Percentiles rank a stretch among this genome's conserved stretches.
Conservation (phyloP, 1,284 basidiomycete genomes). For the Ceratobasidium sp. region DNA sequence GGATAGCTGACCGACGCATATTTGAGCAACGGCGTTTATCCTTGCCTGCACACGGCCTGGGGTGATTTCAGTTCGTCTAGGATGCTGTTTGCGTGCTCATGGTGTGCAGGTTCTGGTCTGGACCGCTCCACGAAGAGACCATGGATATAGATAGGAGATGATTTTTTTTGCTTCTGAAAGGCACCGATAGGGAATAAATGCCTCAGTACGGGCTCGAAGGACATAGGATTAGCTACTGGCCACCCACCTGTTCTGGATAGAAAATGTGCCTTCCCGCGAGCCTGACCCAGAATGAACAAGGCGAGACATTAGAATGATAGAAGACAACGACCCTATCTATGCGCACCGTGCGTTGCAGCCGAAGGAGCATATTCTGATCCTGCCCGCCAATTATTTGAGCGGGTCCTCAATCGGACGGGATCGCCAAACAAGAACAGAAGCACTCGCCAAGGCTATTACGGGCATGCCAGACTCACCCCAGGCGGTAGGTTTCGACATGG, state of each 20-base stretch:
- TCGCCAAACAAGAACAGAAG: slow-evolving; percentile 2
- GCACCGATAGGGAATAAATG: neutral
- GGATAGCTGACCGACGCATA: neutral
- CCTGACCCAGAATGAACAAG: neutral
- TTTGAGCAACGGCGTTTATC: neutral
- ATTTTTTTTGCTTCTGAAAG: neutral
- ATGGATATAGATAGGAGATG: neutral
- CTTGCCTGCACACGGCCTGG: neutral
- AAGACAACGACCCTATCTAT: neutral
- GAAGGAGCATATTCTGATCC: neutral
- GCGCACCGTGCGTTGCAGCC: neutral
- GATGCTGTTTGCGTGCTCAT: neutral
- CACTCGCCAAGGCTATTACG: neutral
- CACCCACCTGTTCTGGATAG: neutral
- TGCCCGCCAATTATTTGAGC: neutral
- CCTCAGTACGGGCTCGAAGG: neutral
- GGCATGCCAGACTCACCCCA: neutral
- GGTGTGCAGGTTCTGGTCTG: neutral
- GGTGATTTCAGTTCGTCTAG: neutral
- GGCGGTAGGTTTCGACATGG: neutral
- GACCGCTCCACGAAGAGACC: neutral
- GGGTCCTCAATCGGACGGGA: neutral
- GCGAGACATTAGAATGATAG: neutral
- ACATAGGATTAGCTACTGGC: neutral
- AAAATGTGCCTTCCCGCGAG: neutral